Conservation (phyloP, 306 rosid species). For the Alnus rubra region DNA sequence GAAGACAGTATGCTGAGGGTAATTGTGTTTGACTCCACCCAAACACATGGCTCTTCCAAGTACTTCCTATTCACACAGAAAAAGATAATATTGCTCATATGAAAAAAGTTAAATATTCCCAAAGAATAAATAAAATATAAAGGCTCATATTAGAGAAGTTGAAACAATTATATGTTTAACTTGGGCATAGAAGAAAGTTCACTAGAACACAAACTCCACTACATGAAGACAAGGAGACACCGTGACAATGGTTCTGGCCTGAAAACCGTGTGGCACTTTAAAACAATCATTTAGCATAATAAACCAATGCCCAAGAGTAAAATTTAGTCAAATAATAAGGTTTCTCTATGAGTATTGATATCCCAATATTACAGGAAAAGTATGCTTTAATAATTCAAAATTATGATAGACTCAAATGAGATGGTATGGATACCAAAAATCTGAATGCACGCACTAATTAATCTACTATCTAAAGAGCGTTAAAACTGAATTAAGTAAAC, state of each 20-base stretch:
- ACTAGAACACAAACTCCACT: not conserved
- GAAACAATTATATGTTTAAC: not conserved
- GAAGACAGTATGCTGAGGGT: slow-evolving; percentile 89
- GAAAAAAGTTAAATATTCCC: not conserved
- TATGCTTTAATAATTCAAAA: not conserved
- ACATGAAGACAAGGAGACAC: not conserved
- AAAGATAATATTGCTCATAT: not conserved
- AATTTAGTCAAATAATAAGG: not conserved
- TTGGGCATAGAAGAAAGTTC: not conserved
- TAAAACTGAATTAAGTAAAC: too few species aligned
- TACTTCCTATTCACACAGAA: slow-evolving; percentile 61
- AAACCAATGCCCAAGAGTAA: not conserved
- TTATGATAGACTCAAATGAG: not conserved
- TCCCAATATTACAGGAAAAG: not conserved
- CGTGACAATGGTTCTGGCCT: not conserved
- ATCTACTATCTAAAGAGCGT: not conserved
- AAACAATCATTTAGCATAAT: not conserved
- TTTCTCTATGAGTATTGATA: not conserved
- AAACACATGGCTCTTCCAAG: slow-evolving; percentile 85
- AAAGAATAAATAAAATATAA: not conserved
- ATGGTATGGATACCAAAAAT: not conserved
- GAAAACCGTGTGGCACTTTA: not conserved
- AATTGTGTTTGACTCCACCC: slow-evolving; percentile 89
- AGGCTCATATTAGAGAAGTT: not conserved
- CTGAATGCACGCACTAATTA: not conserved